Percentiles rank a stretch among this genome's conserved stretches.
Evolutionary conservation across 129 eudicot genomes (phyloP).

Genomic region (Ambrosia artemisiifolia): DNA sequence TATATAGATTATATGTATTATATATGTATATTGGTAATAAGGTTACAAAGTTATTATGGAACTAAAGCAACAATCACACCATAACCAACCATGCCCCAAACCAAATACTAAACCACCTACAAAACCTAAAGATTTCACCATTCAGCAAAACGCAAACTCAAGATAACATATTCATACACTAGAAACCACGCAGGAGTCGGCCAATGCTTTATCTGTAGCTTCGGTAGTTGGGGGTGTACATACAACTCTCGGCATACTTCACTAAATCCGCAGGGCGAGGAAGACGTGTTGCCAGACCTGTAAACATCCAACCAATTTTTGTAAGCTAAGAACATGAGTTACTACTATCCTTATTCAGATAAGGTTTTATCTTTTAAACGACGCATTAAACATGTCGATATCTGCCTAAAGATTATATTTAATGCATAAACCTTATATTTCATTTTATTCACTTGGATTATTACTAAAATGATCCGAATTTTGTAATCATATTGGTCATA

Average conservation of each 20-base stretch:
- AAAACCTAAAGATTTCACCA: neutral
- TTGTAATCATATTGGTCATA: neutral
- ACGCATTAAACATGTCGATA: no score
- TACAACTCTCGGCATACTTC: slow-evolving; percentile 83
- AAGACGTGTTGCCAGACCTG: slow-evolving; percentile 87
- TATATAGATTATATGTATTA: no score
- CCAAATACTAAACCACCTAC: neutral
- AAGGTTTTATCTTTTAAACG: neutral
- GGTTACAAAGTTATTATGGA: no score
- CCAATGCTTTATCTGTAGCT: slow-evolving; percentile 46
- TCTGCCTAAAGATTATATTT: no score
- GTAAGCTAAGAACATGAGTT: neutral
- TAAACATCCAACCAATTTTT: neutral
- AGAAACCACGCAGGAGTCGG: neutral
- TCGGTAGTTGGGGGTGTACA: slow-evolving; percentile 77
- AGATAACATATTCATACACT: neutral
- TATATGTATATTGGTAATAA: no score
- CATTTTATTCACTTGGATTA: neutral
- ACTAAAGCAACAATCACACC: no score
- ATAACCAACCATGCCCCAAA: no score
- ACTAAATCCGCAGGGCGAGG: slow-evolving; percentile 73
- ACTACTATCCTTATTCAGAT: neutral
- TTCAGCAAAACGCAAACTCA: neutral
- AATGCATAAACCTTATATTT: no score
- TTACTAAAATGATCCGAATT: neutral